A percentile compares a stretch with the other conserved stretches of the same genome.
Conservation (phyloP, 495 filamentous ascomycete genomes). For the Tuber indicum region DNA sequence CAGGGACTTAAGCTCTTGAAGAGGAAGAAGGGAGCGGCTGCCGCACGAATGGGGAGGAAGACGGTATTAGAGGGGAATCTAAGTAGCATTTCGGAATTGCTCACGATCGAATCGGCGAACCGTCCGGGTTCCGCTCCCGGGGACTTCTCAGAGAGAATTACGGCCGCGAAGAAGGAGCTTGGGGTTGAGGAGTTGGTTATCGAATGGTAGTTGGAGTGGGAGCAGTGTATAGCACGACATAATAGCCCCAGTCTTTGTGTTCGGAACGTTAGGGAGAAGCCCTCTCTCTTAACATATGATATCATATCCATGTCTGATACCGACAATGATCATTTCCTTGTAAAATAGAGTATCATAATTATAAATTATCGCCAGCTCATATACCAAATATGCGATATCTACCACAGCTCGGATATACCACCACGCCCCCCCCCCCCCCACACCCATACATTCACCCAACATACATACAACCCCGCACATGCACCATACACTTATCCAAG, state of each 20-base stretch:
- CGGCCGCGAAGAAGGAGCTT: constrained; percentile 21
- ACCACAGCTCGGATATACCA: not conserved
- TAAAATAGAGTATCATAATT: too few relatives aligned
- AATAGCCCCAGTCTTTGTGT: not conserved
- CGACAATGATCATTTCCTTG: not conserved
- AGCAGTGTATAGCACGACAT: not conserved
- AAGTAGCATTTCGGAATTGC: not conserved
- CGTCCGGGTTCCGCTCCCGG: not conserved
- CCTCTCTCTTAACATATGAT: too few relatives aligned
- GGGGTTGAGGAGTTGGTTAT: constrained; percentile 16
- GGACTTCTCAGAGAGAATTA: not conserved
- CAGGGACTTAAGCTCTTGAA: constrained; percentile 23
- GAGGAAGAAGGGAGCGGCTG: constrained; percentile 26
- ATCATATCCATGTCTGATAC: not conserved
- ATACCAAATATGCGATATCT: not conserved
- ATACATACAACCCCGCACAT: too few relatives aligned
- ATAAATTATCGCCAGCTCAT: not conserved
- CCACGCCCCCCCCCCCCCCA: too few relatives aligned
- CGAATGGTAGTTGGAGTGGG: constrained; percentile 3
- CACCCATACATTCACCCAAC: too few relatives aligned
- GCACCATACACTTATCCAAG: too few relatives aligned
- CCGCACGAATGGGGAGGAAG: not conserved
- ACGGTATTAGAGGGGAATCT: not conserved
- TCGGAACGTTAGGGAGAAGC: not conserved
- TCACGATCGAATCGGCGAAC: not conserved